Evolutionary conservation across 257 asterid species (phyloP), one percentile per base, ranked within the genome.

Genomic region (Prunella vulgaris): DNA sequence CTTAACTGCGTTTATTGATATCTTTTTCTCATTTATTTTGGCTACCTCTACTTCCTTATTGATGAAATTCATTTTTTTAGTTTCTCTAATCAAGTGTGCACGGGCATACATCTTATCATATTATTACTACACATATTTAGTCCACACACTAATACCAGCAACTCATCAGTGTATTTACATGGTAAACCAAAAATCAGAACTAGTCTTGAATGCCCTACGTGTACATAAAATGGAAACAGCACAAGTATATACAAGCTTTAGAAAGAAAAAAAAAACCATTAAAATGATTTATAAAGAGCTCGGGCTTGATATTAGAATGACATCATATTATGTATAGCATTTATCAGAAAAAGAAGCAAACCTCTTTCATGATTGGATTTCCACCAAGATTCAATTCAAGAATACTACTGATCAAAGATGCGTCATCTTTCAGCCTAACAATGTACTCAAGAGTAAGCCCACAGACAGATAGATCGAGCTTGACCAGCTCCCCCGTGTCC

Each of bases 311-410:
- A 5, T 61, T 32, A 40, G 5, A 40, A 68, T 12, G 64, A 38
- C n/a, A 3, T 51, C 5, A 40, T 10, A 5, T 61, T 37, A 10
- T 21, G 18, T 17, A 7, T 18, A 53, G 4, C 35, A 22, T 53
- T 21, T 18, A 18, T 53, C 53, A 59, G 32, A 68, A 60, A 51
- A 27, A 56, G 54, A 63, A 71, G 57, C 86, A 64, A 59, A 93
- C 99, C 99, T 94, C 92, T 76, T 72, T 77, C 85, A 65, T 75
- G 79, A 87, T 65, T 18, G 89, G 83, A 84, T 93, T 93, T 76
- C 95, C 96, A 70, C 87, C 88, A 67, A 94, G 88, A 80, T 94
- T 89, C 82, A 94, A 80, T 81, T 94, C 97, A 52, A 84, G 79
- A 71, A 94, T 73, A 37, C 89, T 74, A 77, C 73, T 72, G 38